Evolutionary conservation across 805 yeast species (phyloP).

Genomic region (Ogataea ramenticola): DNA sequence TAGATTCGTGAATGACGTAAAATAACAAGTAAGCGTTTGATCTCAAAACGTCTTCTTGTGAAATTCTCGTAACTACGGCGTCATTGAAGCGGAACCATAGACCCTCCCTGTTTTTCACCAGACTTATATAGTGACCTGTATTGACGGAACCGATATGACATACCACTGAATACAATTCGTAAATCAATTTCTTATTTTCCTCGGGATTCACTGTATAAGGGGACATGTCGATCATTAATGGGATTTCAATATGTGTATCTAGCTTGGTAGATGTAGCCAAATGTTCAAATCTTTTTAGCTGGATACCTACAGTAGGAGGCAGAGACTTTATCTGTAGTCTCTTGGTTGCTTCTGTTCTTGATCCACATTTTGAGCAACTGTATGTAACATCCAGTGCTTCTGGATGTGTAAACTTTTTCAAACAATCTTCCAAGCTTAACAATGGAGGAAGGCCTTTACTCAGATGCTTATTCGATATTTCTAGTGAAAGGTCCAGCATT

Average conservation of each 20-base stretch:
- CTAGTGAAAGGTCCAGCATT: conserved; percentile 81
- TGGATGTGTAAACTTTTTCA: conserved; percentile 65
- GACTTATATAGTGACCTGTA: conserved; percentile 90
- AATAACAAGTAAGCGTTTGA: conserved; percentile 78
- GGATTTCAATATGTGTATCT: conserved; percentile 67
- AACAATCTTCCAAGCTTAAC: conserved; percentile 50
- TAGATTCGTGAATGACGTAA: conserved; percentile 45
- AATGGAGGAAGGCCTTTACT: conserved; percentile 15
- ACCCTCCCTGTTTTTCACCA: conserved; percentile 64
- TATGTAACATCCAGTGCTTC: conserved; percentile 74
- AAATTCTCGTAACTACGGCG: conserved; percentile 62
- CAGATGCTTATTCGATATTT: conserved; percentile 38
- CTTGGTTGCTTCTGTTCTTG: conserved; percentile 60
- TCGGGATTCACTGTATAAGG: conserved; percentile 35
- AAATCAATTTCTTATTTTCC: conserved; percentile 32
- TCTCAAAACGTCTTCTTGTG: conserved; percentile 56
- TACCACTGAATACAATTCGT: conserved; percentile 81
- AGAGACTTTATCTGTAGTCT: conserved; percentile 59
- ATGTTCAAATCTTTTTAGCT: conserved; percentile 75
- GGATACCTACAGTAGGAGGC: conserved; percentile 78
- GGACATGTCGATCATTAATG: conserved; percentile 64
- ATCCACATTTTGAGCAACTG: conserved; percentile 60
- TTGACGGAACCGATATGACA: conserved; percentile 90
- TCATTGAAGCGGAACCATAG: conserved; percentile 93
- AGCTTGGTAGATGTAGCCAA: conserved; percentile 56